Conservation (phyloP, 331 rosid genomes). For the Cydonia oblonga region DNA sequence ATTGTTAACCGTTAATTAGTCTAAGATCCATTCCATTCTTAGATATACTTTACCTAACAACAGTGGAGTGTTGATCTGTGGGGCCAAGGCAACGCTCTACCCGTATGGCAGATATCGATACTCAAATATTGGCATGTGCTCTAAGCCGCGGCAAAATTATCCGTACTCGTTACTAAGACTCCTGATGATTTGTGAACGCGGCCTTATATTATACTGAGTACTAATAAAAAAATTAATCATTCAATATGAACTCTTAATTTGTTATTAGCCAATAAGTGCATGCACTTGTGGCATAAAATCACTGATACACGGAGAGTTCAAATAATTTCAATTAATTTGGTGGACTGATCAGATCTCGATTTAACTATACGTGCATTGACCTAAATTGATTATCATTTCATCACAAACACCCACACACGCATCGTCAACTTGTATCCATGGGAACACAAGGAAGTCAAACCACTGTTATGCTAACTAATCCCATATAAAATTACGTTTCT, state of each 20-base stretch:
- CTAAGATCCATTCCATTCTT: neutral
- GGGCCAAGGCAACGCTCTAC: neutral
- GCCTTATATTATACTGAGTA: neutral
- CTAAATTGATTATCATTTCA: neutral
- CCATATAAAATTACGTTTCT: neutral
- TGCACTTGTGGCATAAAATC: neutral
- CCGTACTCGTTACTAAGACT: neutral
- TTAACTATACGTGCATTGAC: neutral
- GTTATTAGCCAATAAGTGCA: neutral
- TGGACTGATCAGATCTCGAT: neutral
- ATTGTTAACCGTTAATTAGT: no score
- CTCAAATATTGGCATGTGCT: neutral
- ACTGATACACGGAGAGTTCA: neutral
- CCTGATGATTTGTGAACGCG: neutral
- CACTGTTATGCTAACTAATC: conserved; percentile 3
- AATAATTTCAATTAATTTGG: neutral
- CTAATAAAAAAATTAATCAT: neutral
- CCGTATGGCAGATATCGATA: neutral
- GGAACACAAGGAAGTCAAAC: conserved; percentile 16
- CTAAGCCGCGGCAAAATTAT: neutral
- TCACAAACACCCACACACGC: neutral
- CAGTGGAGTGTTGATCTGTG: neutral
- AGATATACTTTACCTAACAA: neutral
- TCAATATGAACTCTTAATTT: neutral
- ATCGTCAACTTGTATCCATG: neutral